Conservation (phyloP, 2,329 filamentous ascomycete species). For the Metarhizium sp. region DNA sequence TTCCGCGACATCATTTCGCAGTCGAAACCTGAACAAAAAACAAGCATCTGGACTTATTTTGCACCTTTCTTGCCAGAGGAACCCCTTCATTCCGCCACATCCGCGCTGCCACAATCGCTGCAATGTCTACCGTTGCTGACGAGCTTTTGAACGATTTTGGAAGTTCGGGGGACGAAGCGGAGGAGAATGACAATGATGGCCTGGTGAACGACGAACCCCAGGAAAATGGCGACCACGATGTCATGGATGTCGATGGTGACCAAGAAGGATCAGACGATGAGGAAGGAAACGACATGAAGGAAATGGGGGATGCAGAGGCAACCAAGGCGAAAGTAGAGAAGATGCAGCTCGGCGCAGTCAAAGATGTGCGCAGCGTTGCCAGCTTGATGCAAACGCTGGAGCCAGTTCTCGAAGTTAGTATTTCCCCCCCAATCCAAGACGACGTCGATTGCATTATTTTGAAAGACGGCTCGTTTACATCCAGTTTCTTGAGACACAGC, state of each 20-base stretch:
- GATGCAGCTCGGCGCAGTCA: slow-evolving; percentile 64
- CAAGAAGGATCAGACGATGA: slow-evolving; percentile 36
- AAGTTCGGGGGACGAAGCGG: slow-evolving; percentile 63
- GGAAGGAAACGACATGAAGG: slow-evolving; percentile 42
- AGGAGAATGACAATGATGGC: slow-evolving; percentile 47
- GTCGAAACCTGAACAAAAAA: slow-evolving; percentile 14
- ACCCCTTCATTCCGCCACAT: background rate
- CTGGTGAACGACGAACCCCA: slow-evolving; percentile 31
- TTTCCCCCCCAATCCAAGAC: slow-evolving; percentile 14
- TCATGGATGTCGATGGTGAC: slow-evolving; percentile 52
- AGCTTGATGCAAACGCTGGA: slow-evolving; percentile 73
- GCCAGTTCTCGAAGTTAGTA: slow-evolving; percentile 72
- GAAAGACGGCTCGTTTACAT: slow-evolving; percentile 51
- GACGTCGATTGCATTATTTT: slow-evolving; percentile 11
- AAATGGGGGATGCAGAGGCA: slow-evolving; percentile 55
- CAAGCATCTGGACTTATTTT: slow-evolving; percentile 10
- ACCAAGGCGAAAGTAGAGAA: slow-evolving; percentile 73
- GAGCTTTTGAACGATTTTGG: slow-evolving; percentile 72
- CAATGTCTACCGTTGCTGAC: slow-evolving; percentile 85
- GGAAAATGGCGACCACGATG: slow-evolving; percentile 27
- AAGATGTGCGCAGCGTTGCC: slow-evolving; percentile 72
- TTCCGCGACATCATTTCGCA: slow-evolving; percentile 14
- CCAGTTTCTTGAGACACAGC: slow-evolving; percentile 42
- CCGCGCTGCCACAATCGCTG: slow-evolving; percentile 12
- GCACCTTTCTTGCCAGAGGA: too few relatives aligned